Base-by-base conservation (phyloP, 2,329 filamentous ascomycete species). In the Emergomyces orientalis region DNA sequence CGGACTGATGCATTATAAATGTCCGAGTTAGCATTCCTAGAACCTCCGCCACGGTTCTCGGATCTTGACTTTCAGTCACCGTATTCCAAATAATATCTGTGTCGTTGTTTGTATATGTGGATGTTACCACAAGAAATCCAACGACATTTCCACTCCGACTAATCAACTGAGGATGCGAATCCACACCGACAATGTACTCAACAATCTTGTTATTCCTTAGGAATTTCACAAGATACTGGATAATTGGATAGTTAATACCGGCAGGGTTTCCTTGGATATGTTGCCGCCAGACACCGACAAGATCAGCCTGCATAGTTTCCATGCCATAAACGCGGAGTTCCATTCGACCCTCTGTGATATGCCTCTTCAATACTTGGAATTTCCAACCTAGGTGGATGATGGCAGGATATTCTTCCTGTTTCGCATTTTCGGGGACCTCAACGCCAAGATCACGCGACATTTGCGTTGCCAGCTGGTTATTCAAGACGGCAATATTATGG, bases 141-240 rank as follows among this genome's bases (percentile, higher is more conserved):
- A 97, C 81, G 61, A 97, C 89, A 66, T 96, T 96, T 49, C 83
- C 82, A 70, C 90, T 90, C 67, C 91, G 86, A 43, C 83, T 81
- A 25, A 95, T 94, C 61, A 97, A 85, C 71, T 96, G 91, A 0
- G 92, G 91, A 71, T 97, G 94, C 39, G 93, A 97, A 62, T 91
- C 91, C 17, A 93, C 86, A 1, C 93, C 90, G 60, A 97, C 84
- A 55, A 99, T 86, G 74, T 97, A 97, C 64, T 91, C 86, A 30
- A 96, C 84, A 32, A 97, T 79, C 61, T 86, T 86, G 47, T 88
- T 87, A 7, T 81, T 77, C 19, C 88, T 80, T 41, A 97, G 79
- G 66, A 89, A 88, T 30, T 84, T 79, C 5, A 89, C 85, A 61
- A 95, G 78, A 68, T 88, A 87, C 14, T 82, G 80, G 66, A 93